These are phyloP conservation scores for Sphaerulina vaccinii DNA, from an alignment of 2,329 filamentous ascomycete genomes.

Conservation along the genomic window DNA sequence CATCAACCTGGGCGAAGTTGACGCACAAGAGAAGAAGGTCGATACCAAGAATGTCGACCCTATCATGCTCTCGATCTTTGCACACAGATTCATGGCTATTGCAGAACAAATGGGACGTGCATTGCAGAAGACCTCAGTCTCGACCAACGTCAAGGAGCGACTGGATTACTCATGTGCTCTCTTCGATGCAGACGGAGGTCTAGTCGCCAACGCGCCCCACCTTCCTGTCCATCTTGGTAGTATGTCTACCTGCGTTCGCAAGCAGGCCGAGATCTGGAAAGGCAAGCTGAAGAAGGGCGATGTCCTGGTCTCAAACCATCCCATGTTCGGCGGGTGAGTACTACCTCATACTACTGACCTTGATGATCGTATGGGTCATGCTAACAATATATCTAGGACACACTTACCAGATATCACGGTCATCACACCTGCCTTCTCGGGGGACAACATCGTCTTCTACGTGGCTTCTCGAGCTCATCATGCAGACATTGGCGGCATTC, in stretches of 20 bases:
- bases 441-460: constrained; percentile 75
- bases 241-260: constrained; percentile 80
- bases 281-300: constrained; percentile 75
- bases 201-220: constrained; percentile 77
- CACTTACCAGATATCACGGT: constrained; percentile 82
- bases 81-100: constrained; percentile 80
- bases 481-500: constrained; percentile 79
- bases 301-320: constrained; percentile 80
- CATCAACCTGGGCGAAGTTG: constrained; percentile 69
- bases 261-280: constrained; percentile 77
- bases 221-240: constrained; percentile 77
- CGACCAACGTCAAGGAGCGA: constrained; percentile 77
- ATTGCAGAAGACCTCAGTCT: constrained; percentile 76
- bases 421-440: constrained; percentile 74
- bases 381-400: no score
- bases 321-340: constrained; percentile 79
- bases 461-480: constrained; percentile 79
- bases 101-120: constrained; percentile 81
- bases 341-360: no score
- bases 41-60: constrained; percentile 65
- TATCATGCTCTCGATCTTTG: constrained; percentile 75
- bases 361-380: no score
- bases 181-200: constrained; percentile 71
- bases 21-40: constrained; percentile 47
- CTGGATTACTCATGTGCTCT: constrained; percentile 81